phyloP scores from a whole-genome alignment of 768 basidiomycete species.

The Cyathus striatus region DNA sequence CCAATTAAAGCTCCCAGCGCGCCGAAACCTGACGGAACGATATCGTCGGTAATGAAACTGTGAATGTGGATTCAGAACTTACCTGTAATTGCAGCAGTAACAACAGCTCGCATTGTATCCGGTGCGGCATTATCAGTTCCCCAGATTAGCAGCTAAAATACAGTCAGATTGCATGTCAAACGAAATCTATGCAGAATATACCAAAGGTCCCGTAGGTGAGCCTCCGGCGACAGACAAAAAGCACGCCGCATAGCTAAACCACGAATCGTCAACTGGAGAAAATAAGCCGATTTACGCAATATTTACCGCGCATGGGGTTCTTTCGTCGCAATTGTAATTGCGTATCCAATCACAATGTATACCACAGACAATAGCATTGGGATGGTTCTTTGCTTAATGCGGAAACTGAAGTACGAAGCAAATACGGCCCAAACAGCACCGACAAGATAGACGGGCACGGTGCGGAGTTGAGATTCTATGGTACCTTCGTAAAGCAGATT shows the following conservation, averaged over 20 bases:
- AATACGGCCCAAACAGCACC: constrained; percentile 34
- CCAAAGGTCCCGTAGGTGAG: constrained; percentile 31
- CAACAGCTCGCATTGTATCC: constrained; percentile 41
- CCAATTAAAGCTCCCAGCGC: constrained; percentile 40
- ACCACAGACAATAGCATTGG: constrained; percentile 28
- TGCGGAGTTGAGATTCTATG: constrained; percentile 40
- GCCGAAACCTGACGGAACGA: constrained; percentile 25
- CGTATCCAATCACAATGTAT: constrained; percentile 37
- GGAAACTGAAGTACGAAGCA: constrained; percentile 28
- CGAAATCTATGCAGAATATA: constrained; percentile 3
- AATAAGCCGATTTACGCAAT: too few relatives aligned
- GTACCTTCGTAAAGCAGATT: constrained; percentile 27
- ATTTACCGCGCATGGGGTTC: constrained; percentile 41
- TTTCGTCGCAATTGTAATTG: constrained; percentile 34
- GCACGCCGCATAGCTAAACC: constrained; percentile 41
- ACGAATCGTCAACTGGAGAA: too few relatives aligned
- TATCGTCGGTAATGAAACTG: not conserved
- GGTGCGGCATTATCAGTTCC: constrained; percentile 45
- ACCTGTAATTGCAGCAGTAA: constrained; percentile 39
- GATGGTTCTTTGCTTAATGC: constrained; percentile 27
- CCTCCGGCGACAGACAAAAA: constrained; percentile 37
- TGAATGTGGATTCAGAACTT: not conserved
- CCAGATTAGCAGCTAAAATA: constrained; percentile 36
- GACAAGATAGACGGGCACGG: constrained; percentile 43
- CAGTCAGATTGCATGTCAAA: not conserved